A percentile compares a stretch with the other conserved stretches of the same genome.
These are phyloP conservation scores for Fusarium cyanostomum DNA, from an alignment of 2,329 filamentous ascomycete species.

Conservation along the genomic window DNA sequence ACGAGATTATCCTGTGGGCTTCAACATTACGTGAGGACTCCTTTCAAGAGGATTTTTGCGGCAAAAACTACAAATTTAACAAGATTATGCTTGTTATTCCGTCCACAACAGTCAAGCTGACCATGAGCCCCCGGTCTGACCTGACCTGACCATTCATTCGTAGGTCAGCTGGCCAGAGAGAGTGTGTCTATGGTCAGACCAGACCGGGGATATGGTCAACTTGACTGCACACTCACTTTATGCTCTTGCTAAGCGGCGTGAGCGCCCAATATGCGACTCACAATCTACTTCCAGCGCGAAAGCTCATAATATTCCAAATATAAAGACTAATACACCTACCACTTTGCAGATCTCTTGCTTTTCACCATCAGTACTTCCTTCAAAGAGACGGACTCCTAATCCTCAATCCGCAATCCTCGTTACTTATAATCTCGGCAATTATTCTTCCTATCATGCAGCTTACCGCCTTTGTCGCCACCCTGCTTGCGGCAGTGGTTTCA, in stretches of 20 bases:
- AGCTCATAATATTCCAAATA: background rate
- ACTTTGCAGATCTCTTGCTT: background rate
- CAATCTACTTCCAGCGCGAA: background rate
- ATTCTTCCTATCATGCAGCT: background rate
- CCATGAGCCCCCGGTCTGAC: no score
- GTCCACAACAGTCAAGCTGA: no score
- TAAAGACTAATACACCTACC: background rate
- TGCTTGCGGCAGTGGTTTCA: background rate
- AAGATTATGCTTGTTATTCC: no score
- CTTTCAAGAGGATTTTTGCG: no score
- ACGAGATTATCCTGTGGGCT: no score
- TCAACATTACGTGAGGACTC: no score
- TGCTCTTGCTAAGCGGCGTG: background rate
- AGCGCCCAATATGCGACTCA: background rate
- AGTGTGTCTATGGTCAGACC: background rate
- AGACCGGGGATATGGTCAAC: no score
- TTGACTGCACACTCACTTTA: background rate
- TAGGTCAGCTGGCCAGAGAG: background rate
- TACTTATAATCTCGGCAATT: background rate
- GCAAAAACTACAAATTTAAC: no score
- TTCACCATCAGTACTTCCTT: background rate
- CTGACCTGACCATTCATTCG: no score
- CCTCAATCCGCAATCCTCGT: background rate
- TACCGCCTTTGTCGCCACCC: background rate
- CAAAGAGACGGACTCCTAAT: background rate